Evolutionary conservation across 2,329 filamentous ascomycete species (phyloP), one percentile per base, ranked within the genome.

Genomic region (Fusarium phyllophilum): DNA sequence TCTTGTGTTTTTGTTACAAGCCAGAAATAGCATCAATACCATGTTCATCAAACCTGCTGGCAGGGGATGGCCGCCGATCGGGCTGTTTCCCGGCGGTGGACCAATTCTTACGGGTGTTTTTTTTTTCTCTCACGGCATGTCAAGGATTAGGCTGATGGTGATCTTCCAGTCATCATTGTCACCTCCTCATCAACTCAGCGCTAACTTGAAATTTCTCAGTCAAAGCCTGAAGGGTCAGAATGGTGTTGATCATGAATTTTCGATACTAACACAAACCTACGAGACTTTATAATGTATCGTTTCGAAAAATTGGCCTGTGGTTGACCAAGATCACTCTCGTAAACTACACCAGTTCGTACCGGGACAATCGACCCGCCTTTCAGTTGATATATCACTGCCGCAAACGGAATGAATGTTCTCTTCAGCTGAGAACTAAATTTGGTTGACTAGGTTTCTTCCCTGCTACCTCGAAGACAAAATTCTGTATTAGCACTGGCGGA

Each of bases 21-120:
- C 71, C 75, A 77, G 70, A 73, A 77, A 77, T 77, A 75, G 68
- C 60, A 76, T 52, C 64, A 49, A 48, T 48, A 44, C 55, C 66
- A 71, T 58, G 42, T 57, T 62, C 52, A 63, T 58, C 62, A 49
- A 54, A 46, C 46, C 61, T 49, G 57, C 56, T 18, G 24, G 36
- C 51, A 41, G 46, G 49, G 45, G 51, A 51, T 62, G 42, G 67
- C 48, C 42, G 69, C 62, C 69, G 75, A 76, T 77, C 75, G 60
- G 72, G 42, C 59, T 68, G 59, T 63, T 56, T 56, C 60, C 75
- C 60, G 58, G 48, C 29, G 57, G 75, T 67, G 71, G 68, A 68
- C 73, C 52, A 68, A 63, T 65, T 45, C 63, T 59, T 58, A 67
- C 59, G 62, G n/a, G n/a, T 24, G 29, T 31, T 20, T 51, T 49